Conservation (phyloP, 2,329 filamentous ascomycete genomes). For the Aureobasidium sp. region DNA sequence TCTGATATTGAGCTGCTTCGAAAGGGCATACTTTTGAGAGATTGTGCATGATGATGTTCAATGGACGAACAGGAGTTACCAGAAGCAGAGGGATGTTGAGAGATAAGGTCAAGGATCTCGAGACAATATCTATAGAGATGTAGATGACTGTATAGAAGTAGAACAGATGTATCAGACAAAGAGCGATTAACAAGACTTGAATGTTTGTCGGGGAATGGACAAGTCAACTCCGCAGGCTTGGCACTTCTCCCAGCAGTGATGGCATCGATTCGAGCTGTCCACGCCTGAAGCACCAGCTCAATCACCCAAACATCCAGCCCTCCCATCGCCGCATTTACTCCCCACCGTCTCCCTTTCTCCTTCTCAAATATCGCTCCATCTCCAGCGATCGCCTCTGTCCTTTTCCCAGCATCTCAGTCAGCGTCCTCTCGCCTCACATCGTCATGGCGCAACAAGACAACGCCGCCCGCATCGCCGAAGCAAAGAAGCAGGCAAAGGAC, state of each 20-base stretch:
- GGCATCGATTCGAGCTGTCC: neutral
- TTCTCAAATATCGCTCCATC: neutral
- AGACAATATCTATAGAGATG: neutral
- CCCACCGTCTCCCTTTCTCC: neutral
- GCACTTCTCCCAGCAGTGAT: neutral
- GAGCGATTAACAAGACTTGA: neutral
- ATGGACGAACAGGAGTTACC: neutral
- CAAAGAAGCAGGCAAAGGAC: slow-evolving; percentile 71
- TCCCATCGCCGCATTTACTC: neutral
- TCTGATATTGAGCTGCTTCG: neutral
- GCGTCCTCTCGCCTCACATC: slow-evolving; percentile 1
- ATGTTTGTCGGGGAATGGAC: neutral
- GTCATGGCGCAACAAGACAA: slow-evolving; percentile 45
- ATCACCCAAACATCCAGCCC: neutral
- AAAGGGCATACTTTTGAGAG: neutral
- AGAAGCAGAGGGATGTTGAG: neutral
- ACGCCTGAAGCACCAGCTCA: neutral
- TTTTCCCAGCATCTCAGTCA: neutral
- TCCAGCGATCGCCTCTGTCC: neutral
- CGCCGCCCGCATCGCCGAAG: slow-evolving; percentile 71
- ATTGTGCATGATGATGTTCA: neutral
- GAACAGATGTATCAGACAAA: neutral
- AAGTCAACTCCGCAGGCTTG: slow-evolving; percentile 6
- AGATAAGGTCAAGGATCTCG: neutral
- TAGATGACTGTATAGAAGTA: neutral